phyloP scores from a whole-genome alignment of 192 early-diverging fungal genomes.

The Pilobolus umbonatus region DNA sequence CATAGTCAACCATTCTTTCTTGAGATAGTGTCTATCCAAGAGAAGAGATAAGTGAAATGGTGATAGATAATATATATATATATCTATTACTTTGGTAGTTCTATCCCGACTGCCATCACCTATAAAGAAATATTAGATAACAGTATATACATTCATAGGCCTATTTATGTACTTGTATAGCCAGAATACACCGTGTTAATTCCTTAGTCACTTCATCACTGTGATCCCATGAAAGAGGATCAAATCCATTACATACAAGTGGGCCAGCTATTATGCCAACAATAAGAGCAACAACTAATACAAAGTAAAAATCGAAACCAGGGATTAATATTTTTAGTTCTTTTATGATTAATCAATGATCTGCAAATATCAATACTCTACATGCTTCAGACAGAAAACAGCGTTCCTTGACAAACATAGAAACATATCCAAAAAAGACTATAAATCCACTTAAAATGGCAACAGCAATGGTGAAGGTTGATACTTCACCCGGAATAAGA shows the following conservation, averaged over 20 bases:
- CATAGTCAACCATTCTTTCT: constrained; percentile 60
- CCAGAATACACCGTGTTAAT: constrained; percentile 73
- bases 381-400: constrained; percentile 70
- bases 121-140: constrained; percentile 22
- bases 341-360: not conserved
- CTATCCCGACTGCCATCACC: constrained; percentile 82
- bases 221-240: constrained; percentile 56
- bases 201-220: constrained; percentile 57
- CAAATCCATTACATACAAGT: constrained; percentile 58
- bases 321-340: not conserved
- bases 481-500: constrained; percentile 34
- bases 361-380: constrained; percentile 28
- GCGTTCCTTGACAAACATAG: constrained; percentile 65
- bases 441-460: constrained; percentile 70
- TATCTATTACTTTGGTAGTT: constrained; percentile 59
- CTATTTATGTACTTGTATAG: constrained; percentile 57
- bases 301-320: not conserved
- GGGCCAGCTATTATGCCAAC: constrained; percentile 85
- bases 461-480: constrained; percentile 38
- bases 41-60: constrained; percentile 1
- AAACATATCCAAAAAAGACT: constrained; percentile 63
- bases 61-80: not conserved
- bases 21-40: constrained; percentile 30
- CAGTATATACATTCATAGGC: not conserved
- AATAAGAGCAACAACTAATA: constrained; percentile 69